Evolutionary conservation across 768 basidiomycete species (phyloP), one percentile per base, ranked within the genome.

Genomic region (Mycena alexandri): DNA sequence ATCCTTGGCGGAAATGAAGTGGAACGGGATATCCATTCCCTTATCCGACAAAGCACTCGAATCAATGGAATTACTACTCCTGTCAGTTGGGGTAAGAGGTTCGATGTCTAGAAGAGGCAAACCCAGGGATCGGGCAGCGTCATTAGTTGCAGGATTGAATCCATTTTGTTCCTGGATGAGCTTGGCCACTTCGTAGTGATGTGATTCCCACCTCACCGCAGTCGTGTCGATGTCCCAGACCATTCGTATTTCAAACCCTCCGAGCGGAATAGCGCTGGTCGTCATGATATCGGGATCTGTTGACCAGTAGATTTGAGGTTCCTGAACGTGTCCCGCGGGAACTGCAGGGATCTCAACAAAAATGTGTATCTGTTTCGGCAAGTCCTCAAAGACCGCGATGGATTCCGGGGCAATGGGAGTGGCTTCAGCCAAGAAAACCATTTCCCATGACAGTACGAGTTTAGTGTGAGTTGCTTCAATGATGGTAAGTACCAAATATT

Each of bases 171-270:
- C 19, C 24, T 61, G 60, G 8, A 14, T 19, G 9, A 5, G 33
- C 38, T 52, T 42, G 0, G 38, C 60, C 13, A 61, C 60, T 13
- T 59, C 48, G 24, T 50, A 61, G 41, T 51, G 60, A 42, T 52
- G 60, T 14, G 16, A 6, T 25, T 52, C 46, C 60, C 60, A 61
- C 19, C 9, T 13, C 12, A 10, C 29, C 2, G 13, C 8, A 7
- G 11, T 2, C 8, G 34, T 17, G 10, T 25, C 3, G 7, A 17
- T 25, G 4, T 17, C 11, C 58, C 46, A 59, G 5, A 8, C 22
- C 9, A 36, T 22, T 5, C 44, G 33, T 2, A 59, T 59, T 38
- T 48, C 48, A 14, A 59, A 17, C 8, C 10, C 21, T 2, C 5
- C 44, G 9, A 1, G 33, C 3, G 47, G 58, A 5, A 50, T 36